Base-by-base conservation (phyloP, 257 asterid genomes). In the Pogostemon cablin region DNA sequence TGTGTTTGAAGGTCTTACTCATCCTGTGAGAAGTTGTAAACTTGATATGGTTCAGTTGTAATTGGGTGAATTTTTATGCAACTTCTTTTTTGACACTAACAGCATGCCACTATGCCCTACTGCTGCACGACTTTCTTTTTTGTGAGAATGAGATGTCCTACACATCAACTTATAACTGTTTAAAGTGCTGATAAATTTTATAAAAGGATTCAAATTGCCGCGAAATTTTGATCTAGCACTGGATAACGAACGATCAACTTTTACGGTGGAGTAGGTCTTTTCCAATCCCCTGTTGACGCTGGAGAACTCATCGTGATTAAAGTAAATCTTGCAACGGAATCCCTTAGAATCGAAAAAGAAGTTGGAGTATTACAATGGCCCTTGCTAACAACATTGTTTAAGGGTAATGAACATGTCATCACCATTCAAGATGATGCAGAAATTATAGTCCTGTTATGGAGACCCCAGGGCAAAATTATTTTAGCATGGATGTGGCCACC, bases 1-100 rank as follows among this genome's bases (percentile, higher is more conserved):
- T 64, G 59, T 40, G 54, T 68, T 67, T 47, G 65, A 48, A 48
- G 66, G 3, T 50, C 65, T 52, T 71, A 67, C 65, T 53, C 65
- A 59, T 52, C 46, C 57, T 62, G 67, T 55, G 47, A 11, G 47
- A 3, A 44, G 79, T 6, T 65, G n/a, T 67, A 52, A 49, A 67
- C 48, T 49, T 58, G 40, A 54, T 50, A 52, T 52, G 6, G 55
- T 34, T 71, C 15, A 12, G 65, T 39, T 7, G 39, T 66, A 62
- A 34, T 63, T 59, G 20, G 53, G 53, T 9, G 61, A 67, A 55
- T n/a, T 42, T 17, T 49, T 9, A 7, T 54, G 59, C 43, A 54
- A 48, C 52, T 65, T 42, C 42, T 25, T 56, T 35, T 53, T 9
- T 69, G 58, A 20, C 68, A 57, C 63, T 17, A 12, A 20, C 60